phyloP scores from a whole-genome alignment of 1,284 basidiomycete genomes.

The Cryptococcus sp. region DNA sequence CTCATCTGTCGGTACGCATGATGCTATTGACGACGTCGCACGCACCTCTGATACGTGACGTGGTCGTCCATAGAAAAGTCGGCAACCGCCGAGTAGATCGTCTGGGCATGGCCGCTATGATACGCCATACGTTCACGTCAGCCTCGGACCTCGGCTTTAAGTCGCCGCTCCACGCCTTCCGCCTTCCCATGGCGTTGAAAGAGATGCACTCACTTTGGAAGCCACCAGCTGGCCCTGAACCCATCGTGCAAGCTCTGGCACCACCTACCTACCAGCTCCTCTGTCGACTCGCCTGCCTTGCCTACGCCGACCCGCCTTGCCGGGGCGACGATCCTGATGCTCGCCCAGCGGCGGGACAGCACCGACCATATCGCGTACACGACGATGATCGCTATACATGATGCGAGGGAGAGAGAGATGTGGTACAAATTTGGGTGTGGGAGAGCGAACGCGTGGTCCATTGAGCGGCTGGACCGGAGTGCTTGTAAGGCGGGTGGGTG shows the following conservation, averaged over 20 bases:
- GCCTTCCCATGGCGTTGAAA: neutral
- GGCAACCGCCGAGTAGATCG: conserved; percentile 44
- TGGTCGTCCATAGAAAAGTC: conserved; percentile 65
- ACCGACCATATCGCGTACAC: conserved; percentile 2
- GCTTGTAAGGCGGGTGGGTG: neutral
- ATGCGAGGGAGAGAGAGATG: neutral
- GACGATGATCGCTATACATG: conserved; percentile 2
- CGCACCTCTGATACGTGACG: conserved; percentile 64
- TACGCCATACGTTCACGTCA: neutral
- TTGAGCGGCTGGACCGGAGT: conserved; percentile 3
- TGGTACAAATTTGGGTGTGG: neutral
- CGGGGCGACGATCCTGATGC: conserved; percentile 11
- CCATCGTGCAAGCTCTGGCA: conserved; percentile 30
- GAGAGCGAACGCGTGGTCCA: conserved; percentile 6
- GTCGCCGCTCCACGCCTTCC: neutral
- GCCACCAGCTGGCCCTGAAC: conserved; percentile 42
- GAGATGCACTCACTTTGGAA: conserved; percentile 18
- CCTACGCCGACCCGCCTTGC: neutral
- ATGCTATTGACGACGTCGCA: neutral
- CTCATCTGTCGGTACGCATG: no score
- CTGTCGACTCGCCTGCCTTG: conserved; percentile 11
- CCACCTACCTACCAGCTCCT: conserved; percentile 15
- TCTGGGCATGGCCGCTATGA: conserved; percentile 47
- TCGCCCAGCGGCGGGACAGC: conserved; percentile 1
- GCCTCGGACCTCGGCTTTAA: neutral